Percentiles rank a stretch among this genome's conserved stretches.
phyloP scores from a whole-genome alignment of 148 eudicot genomes.

The Chenopodium berlandieri region DNA sequence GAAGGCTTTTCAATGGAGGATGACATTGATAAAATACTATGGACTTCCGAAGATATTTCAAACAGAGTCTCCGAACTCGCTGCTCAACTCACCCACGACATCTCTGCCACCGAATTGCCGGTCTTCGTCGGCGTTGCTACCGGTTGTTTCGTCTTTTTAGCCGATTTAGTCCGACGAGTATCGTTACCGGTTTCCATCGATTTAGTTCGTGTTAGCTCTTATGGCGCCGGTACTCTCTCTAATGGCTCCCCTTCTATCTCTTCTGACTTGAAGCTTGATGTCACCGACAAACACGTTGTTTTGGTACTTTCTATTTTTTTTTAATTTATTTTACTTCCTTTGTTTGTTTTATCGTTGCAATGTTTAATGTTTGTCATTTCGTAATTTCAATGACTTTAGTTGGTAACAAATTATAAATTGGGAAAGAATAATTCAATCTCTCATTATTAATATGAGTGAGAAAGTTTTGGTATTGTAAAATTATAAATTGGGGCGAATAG shows the following conservation, averaged over 20 bases:
- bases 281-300: slow-evolving; percentile 62
- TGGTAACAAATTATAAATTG: too few species aligned
- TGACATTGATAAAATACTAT: slow-evolving; percentile 50
- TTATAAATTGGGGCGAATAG: too few species aligned
- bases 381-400: too few species aligned
- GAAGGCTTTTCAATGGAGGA: slow-evolving; percentile 25
- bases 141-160: slow-evolving; percentile 65
- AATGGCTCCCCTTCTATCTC: slow-evolving; percentile 58
- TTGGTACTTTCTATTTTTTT: slow-evolving; percentile 37
- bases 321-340: neutral
- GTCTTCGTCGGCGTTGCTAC: slow-evolving; percentile 73
- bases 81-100: slow-evolving; percentile 42
- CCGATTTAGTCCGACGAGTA: slow-evolving; percentile 71
- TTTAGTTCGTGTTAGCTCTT: slow-evolving; percentile 55
- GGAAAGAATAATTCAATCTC: too few species aligned
- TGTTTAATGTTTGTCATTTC: too few species aligned
- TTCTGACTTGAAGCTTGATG: slow-evolving; percentile 52
- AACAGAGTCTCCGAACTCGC: slow-evolving; percentile 52
- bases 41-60: slow-evolving; percentile 44
- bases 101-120: slow-evolving; percentile 31
- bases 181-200: slow-evolving; percentile 55
- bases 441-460: too few species aligned
- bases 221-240: slow-evolving; percentile 57
- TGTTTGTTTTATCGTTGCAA: neutral
- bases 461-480: too few species aligned